Evolutionary conservation across 768 basidiomycete genomes (phyloP).

Genomic region (Rhodotorula diobovata): DNA sequence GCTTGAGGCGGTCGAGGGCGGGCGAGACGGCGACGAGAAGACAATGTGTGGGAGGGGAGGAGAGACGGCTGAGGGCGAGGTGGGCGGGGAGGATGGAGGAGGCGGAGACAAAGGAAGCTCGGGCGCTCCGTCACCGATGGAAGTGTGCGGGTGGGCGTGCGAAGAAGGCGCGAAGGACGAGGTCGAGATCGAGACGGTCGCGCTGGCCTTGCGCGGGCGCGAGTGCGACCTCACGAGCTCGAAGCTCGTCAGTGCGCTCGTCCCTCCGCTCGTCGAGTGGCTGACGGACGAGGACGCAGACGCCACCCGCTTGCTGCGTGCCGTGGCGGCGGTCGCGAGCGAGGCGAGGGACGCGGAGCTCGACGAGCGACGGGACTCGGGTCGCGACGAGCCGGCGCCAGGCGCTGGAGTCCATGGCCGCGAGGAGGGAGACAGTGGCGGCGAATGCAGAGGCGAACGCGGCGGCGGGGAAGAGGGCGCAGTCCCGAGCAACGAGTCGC

Average conservation of each 20-base stretch:
- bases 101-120: not conserved
- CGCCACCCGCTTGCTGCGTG: not conserved
- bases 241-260: not conserved
- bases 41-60: not conserved
- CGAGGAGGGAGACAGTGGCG: not conserved
- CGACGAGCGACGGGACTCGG: not conserved
- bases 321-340: not conserved
- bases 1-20: not conserved
- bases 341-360: slow-evolving; percentile 9
- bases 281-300: not conserved
- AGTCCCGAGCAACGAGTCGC: not conserved
- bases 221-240: slow-evolving; percentile 8
- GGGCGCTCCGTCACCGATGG: not conserved
- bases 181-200: slow-evolving; percentile 38
- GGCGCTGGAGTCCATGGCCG: not conserved
- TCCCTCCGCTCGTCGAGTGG: not conserved
- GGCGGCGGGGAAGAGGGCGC: not conserved
- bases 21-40: not conserved
- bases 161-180: slow-evolving; percentile 14
- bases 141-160: not conserved
- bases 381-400: not conserved
- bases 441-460: slow-evolving; percentile 3
- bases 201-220: slow-evolving; percentile 36
- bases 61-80: not conserved
- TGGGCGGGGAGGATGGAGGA: not conserved